A percentile compares a stretch with the other conserved stretches of the same genome.
phyloP scores from a whole-genome alignment of 2,329 filamentous ascomycete species.

The Sporothrix sp. region DNA sequence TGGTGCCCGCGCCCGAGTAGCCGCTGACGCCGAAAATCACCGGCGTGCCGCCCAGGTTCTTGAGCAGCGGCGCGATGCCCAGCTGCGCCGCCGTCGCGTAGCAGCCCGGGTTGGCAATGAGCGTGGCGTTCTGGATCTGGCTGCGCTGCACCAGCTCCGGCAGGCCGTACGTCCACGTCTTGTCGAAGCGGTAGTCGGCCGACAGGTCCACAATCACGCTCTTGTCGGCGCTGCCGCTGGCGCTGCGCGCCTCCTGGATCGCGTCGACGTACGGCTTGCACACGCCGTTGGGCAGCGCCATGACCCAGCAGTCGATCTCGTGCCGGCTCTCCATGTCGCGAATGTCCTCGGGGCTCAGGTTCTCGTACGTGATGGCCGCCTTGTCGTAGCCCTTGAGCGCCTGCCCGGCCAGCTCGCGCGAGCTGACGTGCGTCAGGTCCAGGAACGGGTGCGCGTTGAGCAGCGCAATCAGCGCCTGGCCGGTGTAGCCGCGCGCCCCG shows the following conservation, averaged over 20 bases:
- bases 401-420: constrained; percentile 80
- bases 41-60: constrained; percentile 65
- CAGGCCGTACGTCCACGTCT: constrained; percentile 78
- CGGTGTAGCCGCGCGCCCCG: constrained; percentile 87
- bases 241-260: constrained; percentile 58
- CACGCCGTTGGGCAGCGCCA: constrained; percentile 91
- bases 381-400: constrained; percentile 85
- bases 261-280: constrained; percentile 92
- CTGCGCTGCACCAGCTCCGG: constrained; percentile 73
- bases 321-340: constrained; percentile 73
- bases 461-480: constrained; percentile 78
- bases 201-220: constrained; percentile 87
- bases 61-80: constrained; percentile 72
- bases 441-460: constrained; percentile 82
- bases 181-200: constrained; percentile 91
- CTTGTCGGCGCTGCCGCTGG: constrained; percentile 30
- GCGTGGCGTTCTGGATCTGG: constrained; percentile 65
- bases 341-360: constrained; percentile 77
- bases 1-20: constrained; percentile 91
- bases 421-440: constrained; percentile 85
- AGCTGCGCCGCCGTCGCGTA: constrained; percentile 91
- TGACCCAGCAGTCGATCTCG: constrained; percentile 91
- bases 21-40: constrained; percentile 85
- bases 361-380: constrained; percentile 86
- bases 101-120: constrained; percentile 89